Conservation (phyloP, 2,329 filamentous ascomycete genomes). For the Camillea tinctor region DNA sequence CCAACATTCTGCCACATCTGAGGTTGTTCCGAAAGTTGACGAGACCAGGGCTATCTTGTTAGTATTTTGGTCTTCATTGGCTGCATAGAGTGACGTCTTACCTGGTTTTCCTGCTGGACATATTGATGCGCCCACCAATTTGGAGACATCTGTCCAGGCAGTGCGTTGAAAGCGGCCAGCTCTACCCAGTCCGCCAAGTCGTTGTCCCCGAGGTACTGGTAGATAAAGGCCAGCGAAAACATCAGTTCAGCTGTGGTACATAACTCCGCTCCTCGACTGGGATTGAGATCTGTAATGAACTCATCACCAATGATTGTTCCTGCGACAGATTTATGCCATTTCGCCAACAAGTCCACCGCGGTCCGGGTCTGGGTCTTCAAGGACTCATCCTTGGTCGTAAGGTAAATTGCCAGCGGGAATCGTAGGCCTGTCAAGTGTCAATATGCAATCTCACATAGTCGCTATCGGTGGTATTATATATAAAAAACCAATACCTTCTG, state of each 20-base stretch:
- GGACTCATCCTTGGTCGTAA: constrained; percentile 37
- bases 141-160: constrained; percentile 48
- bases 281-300: constrained; percentile 37
- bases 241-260: constrained; percentile 31
- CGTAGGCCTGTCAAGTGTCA: constrained; percentile 33
- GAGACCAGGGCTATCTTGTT: constrained; percentile 39
- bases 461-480: background rate
- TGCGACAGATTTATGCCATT: constrained; percentile 40
- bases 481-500: constrained; percentile 37
- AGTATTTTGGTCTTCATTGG: background rate
- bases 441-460: background rate
- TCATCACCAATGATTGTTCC: constrained; percentile 44
- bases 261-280: constrained; percentile 35
- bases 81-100: constrained; percentile 9
- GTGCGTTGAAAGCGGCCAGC: constrained; percentile 50
- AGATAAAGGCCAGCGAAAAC: constrained; percentile 31
- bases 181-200: constrained; percentile 48
- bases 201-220: constrained; percentile 27
- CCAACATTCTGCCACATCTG: constrained; percentile 45
- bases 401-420: constrained; percentile 40
- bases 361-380: constrained; percentile 36
- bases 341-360: constrained; percentile 37
- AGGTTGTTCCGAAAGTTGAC: constrained; percentile 35
- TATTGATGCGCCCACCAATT: constrained; percentile 58
- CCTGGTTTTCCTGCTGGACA: constrained; percentile 52